phyloP scores from a whole-genome alignment of 1,284 basidiomycete species.

The Ceratobasidium sp. region DNA sequence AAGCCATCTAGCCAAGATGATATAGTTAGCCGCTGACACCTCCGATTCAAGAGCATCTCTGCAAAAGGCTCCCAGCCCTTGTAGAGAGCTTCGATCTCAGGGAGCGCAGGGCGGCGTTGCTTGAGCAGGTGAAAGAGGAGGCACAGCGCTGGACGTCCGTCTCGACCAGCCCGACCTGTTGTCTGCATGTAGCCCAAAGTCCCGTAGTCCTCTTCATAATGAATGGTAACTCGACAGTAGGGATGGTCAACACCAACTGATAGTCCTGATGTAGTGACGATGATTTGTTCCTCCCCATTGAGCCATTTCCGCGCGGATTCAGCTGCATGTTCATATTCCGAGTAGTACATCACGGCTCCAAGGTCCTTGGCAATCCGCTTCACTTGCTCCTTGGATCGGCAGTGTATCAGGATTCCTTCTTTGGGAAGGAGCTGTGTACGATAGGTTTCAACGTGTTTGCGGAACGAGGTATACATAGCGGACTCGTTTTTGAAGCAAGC shows the following conservation, averaged over 20 bases:
- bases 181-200: background rate
- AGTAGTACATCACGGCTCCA: background rate
- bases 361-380: background rate
- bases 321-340: background rate
- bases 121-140: background rate
- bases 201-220: background rate
- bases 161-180: background rate
- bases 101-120: background rate
- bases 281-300: background rate
- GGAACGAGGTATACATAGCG: background rate
- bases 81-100: background rate
- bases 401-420: constrained; percentile 15
- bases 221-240: background rate
- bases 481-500: background rate
- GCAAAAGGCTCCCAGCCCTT: background rate
- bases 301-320: background rate
- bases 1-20: background rate
- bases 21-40: background rate
- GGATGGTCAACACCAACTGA: constrained; percentile 1
- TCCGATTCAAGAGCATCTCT: background rate
- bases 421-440: background rate
- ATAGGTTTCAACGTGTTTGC: background rate
- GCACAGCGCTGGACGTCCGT: background rate
- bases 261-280: background rate
- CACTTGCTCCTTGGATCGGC: background rate